These are phyloP conservation scores for Zymoseptoria brevis DNA, from an alignment of 2,329 filamentous ascomycete genomes.

Conservation along the genomic window DNA sequence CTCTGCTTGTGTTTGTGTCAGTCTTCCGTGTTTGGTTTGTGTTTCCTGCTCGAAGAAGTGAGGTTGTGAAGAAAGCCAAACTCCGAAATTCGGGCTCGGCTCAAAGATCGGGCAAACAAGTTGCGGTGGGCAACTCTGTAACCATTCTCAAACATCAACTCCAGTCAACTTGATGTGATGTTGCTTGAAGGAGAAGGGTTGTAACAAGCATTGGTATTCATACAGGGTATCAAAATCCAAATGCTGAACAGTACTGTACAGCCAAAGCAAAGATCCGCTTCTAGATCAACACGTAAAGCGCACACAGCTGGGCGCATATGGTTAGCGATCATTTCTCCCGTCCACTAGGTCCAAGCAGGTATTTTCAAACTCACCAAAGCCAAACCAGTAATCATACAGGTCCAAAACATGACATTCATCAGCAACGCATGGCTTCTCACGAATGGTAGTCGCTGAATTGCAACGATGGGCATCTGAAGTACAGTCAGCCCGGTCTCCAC, in stretches of 20 bases:
- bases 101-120: neutral
- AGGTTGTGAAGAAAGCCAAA: neutral
- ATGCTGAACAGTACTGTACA: neutral
- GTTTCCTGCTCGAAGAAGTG: neutral
- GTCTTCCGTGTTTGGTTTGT: neutral
- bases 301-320: slow-evolving; percentile 43
- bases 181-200: neutral
- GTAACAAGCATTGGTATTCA: neutral
- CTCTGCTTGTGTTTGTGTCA: no score
- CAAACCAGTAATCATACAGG: slow-evolving; percentile 31
- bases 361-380: slow-evolving; percentile 24
- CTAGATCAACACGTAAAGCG: slow-evolving; percentile 52
- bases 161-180: neutral
- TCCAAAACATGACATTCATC: slow-evolving; percentile 45
- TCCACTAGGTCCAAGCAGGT: no score
- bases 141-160: neutral
- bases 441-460: slow-evolving; percentile 73
- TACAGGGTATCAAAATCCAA: slow-evolving; percentile 1
- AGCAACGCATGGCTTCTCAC: slow-evolving; percentile 67
- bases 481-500: neutral
- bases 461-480: slow-evolving; percentile 83
- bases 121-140: neutral
- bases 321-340: slow-evolving; percentile 12
- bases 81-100: neutral
- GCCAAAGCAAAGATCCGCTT: neutral